Conservation (phyloP, 768 basidiomycete genomes). For the Leccinum broughii region DNA sequence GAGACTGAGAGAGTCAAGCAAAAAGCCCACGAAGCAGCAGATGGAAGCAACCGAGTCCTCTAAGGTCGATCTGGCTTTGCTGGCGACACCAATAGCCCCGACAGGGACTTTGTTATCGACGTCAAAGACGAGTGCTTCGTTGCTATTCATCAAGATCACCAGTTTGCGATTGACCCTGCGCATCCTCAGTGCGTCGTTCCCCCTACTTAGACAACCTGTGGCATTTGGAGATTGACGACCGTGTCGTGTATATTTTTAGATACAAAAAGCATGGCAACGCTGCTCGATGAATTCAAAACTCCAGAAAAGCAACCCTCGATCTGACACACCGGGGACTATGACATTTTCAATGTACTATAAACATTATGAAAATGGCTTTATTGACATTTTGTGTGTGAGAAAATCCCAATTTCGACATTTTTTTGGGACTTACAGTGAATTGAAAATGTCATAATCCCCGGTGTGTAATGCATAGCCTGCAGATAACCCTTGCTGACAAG, state of each 20-base stretch:
- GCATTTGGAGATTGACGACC: neutral
- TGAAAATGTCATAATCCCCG: no score
- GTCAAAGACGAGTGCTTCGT: conserved; percentile 88
- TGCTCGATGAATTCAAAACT: conserved; percentile 83
- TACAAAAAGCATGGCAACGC: conserved; percentile 84
- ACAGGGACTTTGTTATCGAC: conserved; percentile 73
- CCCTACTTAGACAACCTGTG: neutral
- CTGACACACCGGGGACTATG: no score
- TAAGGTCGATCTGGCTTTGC: conserved; percentile 63
- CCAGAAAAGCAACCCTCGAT: conserved; percentile 39
- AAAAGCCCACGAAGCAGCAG: conserved; percentile 22
- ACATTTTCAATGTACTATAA: no score
- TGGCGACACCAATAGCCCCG: conserved; percentile 57
- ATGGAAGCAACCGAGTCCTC: conserved; percentile 20
- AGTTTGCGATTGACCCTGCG: conserved; percentile 93
- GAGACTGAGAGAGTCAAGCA: conserved; percentile 32
- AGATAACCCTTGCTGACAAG: no score
- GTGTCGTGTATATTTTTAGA: conserved; percentile 39
- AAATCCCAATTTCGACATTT: no score
- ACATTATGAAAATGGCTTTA: no score
- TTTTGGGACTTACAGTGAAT: no score
- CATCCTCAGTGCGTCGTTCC: conserved; percentile 79
- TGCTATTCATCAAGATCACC: conserved; percentile 83
- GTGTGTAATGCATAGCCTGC: no score
- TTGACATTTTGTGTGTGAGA: no score